Evolutionary conservation across 441 rosid genomes (phyloP).

Genomic region (Manihot esculenta): DNA sequence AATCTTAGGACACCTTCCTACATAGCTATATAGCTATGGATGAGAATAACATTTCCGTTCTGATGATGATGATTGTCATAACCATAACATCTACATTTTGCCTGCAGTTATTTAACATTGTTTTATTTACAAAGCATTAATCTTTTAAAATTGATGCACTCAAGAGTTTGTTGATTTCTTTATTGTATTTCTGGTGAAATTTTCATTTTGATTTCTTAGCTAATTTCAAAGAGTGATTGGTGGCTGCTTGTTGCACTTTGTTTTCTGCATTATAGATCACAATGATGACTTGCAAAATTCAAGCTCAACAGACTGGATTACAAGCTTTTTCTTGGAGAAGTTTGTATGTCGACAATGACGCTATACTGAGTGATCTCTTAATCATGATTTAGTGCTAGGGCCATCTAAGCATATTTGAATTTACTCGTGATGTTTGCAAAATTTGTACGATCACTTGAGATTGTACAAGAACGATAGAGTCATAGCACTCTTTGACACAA

Average conservation of each 20-base stretch:
- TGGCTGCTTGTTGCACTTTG: background rate
- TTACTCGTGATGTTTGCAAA: no score
- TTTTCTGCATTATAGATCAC: constrained; percentile 30
- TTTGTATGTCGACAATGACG: constrained; percentile 68
- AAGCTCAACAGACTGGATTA: constrained; percentile 96
- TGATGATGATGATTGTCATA: constrained; percentile 24
- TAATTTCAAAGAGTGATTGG: background rate
- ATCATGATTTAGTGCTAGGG: background rate
- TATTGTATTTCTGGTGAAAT: background rate
- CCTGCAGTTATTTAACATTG: background rate
- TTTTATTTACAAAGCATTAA: background rate
- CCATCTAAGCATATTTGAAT: background rate
- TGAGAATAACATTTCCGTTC: constrained; percentile 28
- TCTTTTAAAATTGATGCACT: background rate
- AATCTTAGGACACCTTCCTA: constrained; percentile 54
- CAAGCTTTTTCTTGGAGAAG: constrained; percentile 35
- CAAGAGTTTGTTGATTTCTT: background rate
- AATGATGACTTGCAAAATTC: constrained; percentile 64
- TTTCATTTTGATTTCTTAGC: background rate
- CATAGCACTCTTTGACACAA: no score
- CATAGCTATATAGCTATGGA: constrained; percentile 31
- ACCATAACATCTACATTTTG: background rate
- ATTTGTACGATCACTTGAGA: no score
- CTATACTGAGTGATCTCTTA: constrained; percentile 62
- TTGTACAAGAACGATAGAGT: no score